Evolutionary conservation across 106 monocot genomes (phyloP), one percentile per base, ranked within the genome.

Genomic region (Xerophyta viscosa): DNA sequence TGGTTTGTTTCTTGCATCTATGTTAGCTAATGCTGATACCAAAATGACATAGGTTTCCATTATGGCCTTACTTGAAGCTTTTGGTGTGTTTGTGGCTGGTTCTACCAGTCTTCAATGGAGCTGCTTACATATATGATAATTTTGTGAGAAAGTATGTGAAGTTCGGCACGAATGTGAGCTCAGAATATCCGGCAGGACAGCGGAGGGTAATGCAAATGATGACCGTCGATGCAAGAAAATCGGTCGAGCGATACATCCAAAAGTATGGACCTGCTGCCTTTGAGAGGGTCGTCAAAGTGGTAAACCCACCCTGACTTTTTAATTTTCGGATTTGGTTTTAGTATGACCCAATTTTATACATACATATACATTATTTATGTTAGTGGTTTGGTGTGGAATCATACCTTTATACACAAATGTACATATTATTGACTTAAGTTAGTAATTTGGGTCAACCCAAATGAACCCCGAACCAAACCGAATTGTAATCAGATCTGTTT

Each of bases 41-140:
- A n/a, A 7, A 39, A 3, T 39, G 6, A 12, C 13, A 39, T 60
- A 94, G 93, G 93, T 84, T 96, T 57, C 88, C 88, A 6, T 77
- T 88, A 0, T 96, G 94, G 94, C 73, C 88, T 4, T 88, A 84
- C 78, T 65, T 88, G 73, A 96, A 96, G 75, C 75, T 96, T 36
- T 28, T 88, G 13, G 57, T 75, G 30, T 96, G 94, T 39, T 15
- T 85, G 17, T 96, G 94, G 94, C 44, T 96, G 76, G 94, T 96
- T 19, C 61, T 96, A 12, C 94, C 94, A 0, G 70, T 72, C 0
- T 96, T 96, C 31, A 84, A 96, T 41, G 94, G 94, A 30, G 94
- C 94, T 0, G 94, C 94, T 1, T 96, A 88, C 63, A 76, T 96
- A 31, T 79, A 96, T 20, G 94, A 88, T 72, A 81, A 70, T 11